Evolutionary conservation across 2,329 filamentous ascomycete genomes (phyloP).

Genomic region (Clathrospora elynae): DNA sequence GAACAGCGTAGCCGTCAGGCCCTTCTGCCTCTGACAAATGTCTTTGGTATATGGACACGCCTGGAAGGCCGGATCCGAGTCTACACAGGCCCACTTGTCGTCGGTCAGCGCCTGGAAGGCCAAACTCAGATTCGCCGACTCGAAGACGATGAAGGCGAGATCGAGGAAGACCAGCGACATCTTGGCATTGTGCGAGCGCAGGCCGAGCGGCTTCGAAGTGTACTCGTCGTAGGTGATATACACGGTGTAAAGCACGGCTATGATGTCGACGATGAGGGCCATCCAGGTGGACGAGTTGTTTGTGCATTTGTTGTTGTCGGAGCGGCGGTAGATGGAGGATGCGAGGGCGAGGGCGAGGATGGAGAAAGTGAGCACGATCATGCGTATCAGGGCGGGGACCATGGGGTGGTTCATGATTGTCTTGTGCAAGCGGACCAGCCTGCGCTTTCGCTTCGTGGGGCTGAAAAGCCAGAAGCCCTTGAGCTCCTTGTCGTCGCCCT

Average conservation of each 20-base stretch:
- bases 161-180: slow-evolving; percentile 89
- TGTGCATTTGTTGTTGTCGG: slow-evolving; percentile 47
- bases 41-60: slow-evolving; percentile 39
- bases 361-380: slow-evolving; percentile 82
- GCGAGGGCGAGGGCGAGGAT: slow-evolving; percentile 80
- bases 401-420: slow-evolving; percentile 79
- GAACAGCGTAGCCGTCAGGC: slow-evolving; percentile 77
- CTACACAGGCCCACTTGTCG: slow-evolving; percentile 58
- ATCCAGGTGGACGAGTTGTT: slow-evolving; percentile 73
- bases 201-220: slow-evolving; percentile 86
- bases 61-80: slow-evolving; percentile 10
- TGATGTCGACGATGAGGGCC: slow-evolving; percentile 84
- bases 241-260: slow-evolving; percentile 86
- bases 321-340: slow-evolving; percentile 68
- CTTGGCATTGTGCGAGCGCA: slow-evolving; percentile 83
- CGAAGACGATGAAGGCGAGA: slow-evolving; percentile 96
- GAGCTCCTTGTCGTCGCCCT: slow-evolving; percentile 56
- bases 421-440: slow-evolving; percentile 67
- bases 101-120: slow-evolving; percentile 82
- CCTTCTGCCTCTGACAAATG: slow-evolving; percentile 69
- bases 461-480: slow-evolving; percentile 57
- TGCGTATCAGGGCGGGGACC: slow-evolving; percentile 80
- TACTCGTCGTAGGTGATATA: slow-evolving; percentile 98
- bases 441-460: slow-evolving; percentile 56
- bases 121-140: slow-evolving; percentile 87